Percentiles rank a stretch among this genome's conserved stretches.
Conservation (phyloP, 1,284 basidiomycete species). For the Rhodotorula sp. region DNA sequence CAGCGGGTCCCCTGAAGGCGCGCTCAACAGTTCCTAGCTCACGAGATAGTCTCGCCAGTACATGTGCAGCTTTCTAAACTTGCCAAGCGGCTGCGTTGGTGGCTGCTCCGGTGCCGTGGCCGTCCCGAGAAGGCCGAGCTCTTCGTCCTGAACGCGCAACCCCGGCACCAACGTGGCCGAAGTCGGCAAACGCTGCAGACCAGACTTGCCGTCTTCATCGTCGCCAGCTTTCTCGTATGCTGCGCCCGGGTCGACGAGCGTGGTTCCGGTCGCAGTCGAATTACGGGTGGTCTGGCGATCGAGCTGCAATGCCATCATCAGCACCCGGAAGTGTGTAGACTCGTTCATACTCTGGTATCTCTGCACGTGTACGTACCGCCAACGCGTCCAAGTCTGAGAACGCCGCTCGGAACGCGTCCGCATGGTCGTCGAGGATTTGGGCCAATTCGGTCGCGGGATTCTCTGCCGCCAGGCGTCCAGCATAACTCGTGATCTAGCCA, state of each 20-base stretch:
- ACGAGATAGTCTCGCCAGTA: slow-evolving; percentile 28
- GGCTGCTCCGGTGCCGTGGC: neutral
- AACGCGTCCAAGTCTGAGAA: neutral
- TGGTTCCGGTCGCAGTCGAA: slow-evolving; percentile 6
- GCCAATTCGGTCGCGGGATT: slow-evolving; percentile 27
- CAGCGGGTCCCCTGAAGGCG: neutral
- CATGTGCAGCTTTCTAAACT: neutral
- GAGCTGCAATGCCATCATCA: neutral
- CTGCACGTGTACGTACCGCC: neutral
- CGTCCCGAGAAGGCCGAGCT: neutral
- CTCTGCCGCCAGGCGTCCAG: slow-evolving; percentile 23
- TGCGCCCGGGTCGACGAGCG: slow-evolving; percentile 21
- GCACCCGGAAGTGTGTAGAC: neutral
- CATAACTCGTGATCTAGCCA: slow-evolving; percentile 16
- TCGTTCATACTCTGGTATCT: neutral
- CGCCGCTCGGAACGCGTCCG: neutral
- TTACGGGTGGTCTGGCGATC: slow-evolving; percentile 4
- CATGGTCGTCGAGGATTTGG: slow-evolving; percentile 13
- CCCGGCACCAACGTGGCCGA: neutral
- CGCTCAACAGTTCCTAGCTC: neutral
- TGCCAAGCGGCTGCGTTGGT: neutral
- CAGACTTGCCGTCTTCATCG: slow-evolving; percentile 3
- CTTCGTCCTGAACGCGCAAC: neutral
- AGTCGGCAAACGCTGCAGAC: neutral
- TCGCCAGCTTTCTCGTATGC: slow-evolving; percentile 3